phyloP scores from a whole-genome alignment of 2,329 filamentous ascomycete species.

The Boeremia exigua region DNA sequence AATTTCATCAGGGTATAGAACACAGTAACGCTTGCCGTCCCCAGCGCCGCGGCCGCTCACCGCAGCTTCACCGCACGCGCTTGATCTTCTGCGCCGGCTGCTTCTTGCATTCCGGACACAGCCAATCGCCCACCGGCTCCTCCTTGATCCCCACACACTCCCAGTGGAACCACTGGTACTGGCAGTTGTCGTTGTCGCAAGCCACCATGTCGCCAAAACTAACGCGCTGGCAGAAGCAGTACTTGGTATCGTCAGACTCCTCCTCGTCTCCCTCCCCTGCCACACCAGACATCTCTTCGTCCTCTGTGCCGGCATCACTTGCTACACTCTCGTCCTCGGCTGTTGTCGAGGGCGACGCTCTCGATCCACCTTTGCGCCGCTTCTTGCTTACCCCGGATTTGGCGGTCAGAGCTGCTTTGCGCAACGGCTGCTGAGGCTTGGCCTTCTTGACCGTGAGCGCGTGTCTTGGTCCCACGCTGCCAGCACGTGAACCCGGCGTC shows the following conservation, averaged over 20 bases:
- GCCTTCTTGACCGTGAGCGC: conserved; percentile 59
- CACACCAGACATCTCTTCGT: conserved; percentile 60
- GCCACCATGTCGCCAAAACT: conserved; percentile 90
- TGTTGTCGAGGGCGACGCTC: conserved; percentile 51
- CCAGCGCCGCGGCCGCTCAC: neutral
- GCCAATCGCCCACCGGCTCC: conserved; percentile 58
- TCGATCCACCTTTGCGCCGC: conserved; percentile 44
- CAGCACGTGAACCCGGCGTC: conserved; percentile 63
- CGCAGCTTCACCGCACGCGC: conserved; percentile 38
- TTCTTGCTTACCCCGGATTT: conserved; percentile 48
- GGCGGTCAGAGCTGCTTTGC: conserved; percentile 44
- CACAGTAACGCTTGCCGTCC: neutral
- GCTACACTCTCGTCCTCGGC: conserved; percentile 62
- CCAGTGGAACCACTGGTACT: conserved; percentile 90
- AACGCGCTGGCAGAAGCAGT: conserved; percentile 82
- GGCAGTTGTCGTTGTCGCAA: conserved; percentile 82
- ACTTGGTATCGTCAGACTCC: conserved; percentile 76
- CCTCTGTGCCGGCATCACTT: conserved; percentile 50
- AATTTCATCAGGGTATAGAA: conserved; percentile 18
- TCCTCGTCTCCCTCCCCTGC: conserved; percentile 61
- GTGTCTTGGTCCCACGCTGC: conserved; percentile 63
- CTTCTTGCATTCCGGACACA: conserved; percentile 53
- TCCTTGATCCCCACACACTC: conserved; percentile 59
- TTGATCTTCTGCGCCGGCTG: conserved; percentile 51
- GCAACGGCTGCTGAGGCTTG: conserved; percentile 58